These are phyloP conservation scores for Ormosia semicastrata DNA, from an alignment of 306 rosid genomes.

Conservation along the genomic window DNA sequence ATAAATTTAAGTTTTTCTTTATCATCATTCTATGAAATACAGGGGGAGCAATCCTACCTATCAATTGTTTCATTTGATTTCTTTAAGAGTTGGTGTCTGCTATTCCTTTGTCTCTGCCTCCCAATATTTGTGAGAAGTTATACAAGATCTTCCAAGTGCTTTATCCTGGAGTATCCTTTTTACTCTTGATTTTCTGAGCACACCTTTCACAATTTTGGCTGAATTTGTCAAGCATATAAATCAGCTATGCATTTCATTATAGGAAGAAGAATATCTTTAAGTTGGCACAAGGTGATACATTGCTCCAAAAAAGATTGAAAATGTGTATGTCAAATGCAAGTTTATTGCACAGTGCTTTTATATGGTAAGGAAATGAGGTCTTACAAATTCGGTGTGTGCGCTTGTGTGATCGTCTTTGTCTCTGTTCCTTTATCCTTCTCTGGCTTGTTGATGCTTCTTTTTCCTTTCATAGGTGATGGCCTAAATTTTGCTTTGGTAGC, in stretches of 20 bases:
- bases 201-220: not conserved
- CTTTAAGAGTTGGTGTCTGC: not conserved
- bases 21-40: not conserved
- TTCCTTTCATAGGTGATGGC: slow-evolving; percentile 75
- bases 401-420: not conserved
- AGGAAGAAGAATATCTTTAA: slow-evolving; percentile 99
- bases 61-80: not conserved
- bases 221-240: slow-evolving; percentile 1
- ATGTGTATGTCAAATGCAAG: slow-evolving; percentile 87
- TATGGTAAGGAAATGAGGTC: slow-evolving; percentile 65
- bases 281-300: slow-evolving; percentile 99
- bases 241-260: slow-evolving; percentile 26
- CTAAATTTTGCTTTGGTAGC: slow-evolving; percentile 84
- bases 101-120: not conserved
- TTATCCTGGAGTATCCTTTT: not conserved
- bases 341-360: slow-evolving; percentile 85
- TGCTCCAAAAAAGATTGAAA: slow-evolving; percentile 98
- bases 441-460: slow-evolving; percentile 33
- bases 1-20: not conserved
- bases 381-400: not conserved
- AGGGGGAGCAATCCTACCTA: not conserved
- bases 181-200: slow-evolving; percentile 5
- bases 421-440: not conserved
- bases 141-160: not conserved
- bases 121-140: not conserved